These are phyloP conservation scores for Pyrenochaeta sp. DNA, from an alignment of 2,329 filamentous ascomycete genomes.

Conservation along the genomic window DNA sequence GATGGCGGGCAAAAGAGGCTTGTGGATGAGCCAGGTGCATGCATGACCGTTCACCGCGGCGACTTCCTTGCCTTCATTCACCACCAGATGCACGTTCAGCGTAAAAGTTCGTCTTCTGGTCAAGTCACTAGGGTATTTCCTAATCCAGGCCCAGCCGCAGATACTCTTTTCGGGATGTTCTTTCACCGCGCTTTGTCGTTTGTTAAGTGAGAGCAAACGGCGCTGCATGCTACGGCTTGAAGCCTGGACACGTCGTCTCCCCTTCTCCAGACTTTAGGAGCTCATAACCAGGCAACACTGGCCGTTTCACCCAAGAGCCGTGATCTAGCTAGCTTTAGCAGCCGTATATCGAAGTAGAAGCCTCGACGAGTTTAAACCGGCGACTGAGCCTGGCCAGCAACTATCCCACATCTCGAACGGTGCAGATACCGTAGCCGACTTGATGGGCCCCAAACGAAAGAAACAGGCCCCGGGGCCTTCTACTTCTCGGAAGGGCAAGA, in stretches of 20 bases:
- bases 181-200: no score
- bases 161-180: no score
- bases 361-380: not conserved
- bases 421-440: not conserved
- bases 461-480: conserved; percentile 1
- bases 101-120: no score
- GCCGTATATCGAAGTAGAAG: not conserved
- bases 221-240: conserved; percentile 7
- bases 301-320: conserved; percentile 3
- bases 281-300: conserved; percentile 13
- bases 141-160: no score
- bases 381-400: not conserved
- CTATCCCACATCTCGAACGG: conserved; percentile 3
- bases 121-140: no score
- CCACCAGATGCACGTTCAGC: no score
- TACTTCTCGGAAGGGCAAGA: conserved; percentile 5
- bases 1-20: no score
- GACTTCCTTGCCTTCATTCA: no score
- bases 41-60: no score
- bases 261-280: conserved; percentile 13
- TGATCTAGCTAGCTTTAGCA: not conserved
- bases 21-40: no score
- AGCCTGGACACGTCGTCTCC: conserved; percentile 2
- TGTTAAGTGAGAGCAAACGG: conserved; percentile 6
- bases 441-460: conserved; percentile 21